These are phyloP conservation scores for Salvia sclarea DNA, from an alignment of 305 asterid genomes.

Conservation along the genomic window DNA sequence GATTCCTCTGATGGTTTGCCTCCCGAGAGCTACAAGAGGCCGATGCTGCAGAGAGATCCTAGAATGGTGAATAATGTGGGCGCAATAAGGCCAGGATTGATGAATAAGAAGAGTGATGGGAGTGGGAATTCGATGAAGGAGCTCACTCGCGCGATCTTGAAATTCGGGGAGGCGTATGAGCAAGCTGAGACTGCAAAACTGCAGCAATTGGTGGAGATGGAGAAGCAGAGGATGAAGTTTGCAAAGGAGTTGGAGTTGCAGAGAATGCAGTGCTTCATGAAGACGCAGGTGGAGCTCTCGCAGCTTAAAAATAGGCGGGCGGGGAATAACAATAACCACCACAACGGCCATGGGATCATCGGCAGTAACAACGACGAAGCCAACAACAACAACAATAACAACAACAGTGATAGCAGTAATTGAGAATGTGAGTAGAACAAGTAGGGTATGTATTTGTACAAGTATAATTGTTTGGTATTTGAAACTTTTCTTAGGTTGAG, in stretches of 20 bases:
- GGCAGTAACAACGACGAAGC: conserved; percentile 31
- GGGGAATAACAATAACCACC: conserved; percentile 40
- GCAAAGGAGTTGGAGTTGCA: conserved; percentile 89
- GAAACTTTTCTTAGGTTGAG: conserved; percentile 7
- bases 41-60: conserved; percentile 35
- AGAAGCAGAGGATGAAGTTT: conserved; percentile 93
- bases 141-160: conserved; percentile 60
- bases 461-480: conserved; percentile 27
- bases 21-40: conserved; percentile 54
- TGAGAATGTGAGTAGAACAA: conserved; percentile 33
- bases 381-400: conserved; percentile 29
- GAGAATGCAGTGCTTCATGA: conserved; percentile 87
- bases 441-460: conserved; percentile 45
- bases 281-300: conserved; percentile 77
- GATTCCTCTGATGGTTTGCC: conserved; percentile 70
- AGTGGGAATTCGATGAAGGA: conserved; percentile 59
- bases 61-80: conserved; percentile 32
- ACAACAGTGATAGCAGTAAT: conserved; percentile 60
- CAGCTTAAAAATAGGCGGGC: conserved; percentile 51
- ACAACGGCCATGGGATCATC: conserved; percentile 22
- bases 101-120: conserved; percentile 30
- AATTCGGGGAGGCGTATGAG: conserved; percentile 84
- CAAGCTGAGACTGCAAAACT: conserved; percentile 75
- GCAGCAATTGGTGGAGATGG: conserved; percentile 88
- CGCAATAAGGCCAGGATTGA: conserved; percentile 24